phyloP scores from a whole-genome alignment of 805 yeast genomes.

The Lipomyces orientalis region DNA sequence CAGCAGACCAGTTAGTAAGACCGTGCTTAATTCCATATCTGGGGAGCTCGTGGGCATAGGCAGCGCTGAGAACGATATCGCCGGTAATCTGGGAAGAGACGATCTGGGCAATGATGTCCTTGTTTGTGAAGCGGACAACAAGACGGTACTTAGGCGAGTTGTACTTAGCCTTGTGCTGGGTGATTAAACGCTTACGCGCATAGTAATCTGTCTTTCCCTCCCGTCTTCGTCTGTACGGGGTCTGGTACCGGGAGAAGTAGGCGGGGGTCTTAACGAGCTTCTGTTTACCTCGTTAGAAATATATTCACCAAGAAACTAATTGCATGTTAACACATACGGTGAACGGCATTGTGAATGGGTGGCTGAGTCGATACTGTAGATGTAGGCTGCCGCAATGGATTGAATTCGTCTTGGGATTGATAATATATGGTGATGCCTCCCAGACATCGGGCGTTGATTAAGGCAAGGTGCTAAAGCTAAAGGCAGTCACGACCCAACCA shows the following conservation, averaged over 20 bases:
- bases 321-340: constrained; percentile 27
- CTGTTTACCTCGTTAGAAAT: constrained; percentile 13
- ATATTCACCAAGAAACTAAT: not conserved
- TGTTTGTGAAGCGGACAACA: constrained; percentile 99
- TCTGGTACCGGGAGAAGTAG: constrained; percentile 99
- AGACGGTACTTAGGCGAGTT: constrained; percentile 99
- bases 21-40: constrained; percentile 96
- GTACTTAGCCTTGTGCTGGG: constrained; percentile 99
- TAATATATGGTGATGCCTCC: not conserved
- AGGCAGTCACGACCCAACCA: not conserved
- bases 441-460: not conserved
- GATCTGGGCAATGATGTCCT: constrained; percentile 97
- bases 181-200: constrained; percentile 99
- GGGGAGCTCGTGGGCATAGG: constrained; percentile 99
- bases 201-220: constrained; percentile 99
- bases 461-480: not conserved
- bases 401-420: not conserved
- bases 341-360: constrained; percentile 35
- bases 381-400: not conserved
- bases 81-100: constrained; percentile 96
- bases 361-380: not conserved
- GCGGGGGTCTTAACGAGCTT: constrained; percentile 75
- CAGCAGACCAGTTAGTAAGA: constrained; percentile 99
- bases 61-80: constrained; percentile 94
- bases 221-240: constrained; percentile 99